phyloP scores from a whole-genome alignment of 768 basidiomycete genomes.

The Suillus variegatus region DNA sequence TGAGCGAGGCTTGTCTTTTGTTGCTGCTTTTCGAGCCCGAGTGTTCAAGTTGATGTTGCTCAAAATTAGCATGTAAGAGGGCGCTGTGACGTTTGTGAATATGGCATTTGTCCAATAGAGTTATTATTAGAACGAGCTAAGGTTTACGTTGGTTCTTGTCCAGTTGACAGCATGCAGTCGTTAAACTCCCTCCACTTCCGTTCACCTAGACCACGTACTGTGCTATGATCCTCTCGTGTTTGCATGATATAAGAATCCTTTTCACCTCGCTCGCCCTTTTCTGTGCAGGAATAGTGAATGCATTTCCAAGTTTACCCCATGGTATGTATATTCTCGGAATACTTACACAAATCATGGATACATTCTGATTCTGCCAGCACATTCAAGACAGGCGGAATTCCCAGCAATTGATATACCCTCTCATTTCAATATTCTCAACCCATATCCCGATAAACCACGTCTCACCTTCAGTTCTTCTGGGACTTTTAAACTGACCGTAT shows the following conservation, averaged over 20 bases:
- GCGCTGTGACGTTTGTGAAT: too few relatives aligned
- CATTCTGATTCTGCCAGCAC: not conserved
- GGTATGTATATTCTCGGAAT: not conserved
- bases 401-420: not conserved
- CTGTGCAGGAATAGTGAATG: not conserved
- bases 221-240: not conserved
- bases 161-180: too few relatives aligned
- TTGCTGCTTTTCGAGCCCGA: too few relatives aligned
- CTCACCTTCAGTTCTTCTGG: conserved; percentile 58
- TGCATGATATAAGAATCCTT: not conserved
- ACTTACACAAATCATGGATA: not conserved
- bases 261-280: not conserved
- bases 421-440: conserved; percentile 27
- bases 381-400: not conserved
- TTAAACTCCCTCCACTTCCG: too few relatives aligned
- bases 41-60: too few relatives aligned
- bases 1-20: too few relatives aligned
- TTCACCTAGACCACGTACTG: too few relatives aligned
- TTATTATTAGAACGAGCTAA: too few relatives aligned
- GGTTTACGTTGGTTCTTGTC: too few relatives aligned
- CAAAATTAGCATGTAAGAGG: too few relatives aligned
- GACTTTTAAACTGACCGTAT: conserved; percentile 71
- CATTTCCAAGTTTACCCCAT: not conserved
- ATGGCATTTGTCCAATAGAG: too few relatives aligned
- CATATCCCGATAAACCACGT: conserved; percentile 48